Evolutionary conservation across 495 filamentous ascomycete species (phyloP).

Genomic region (Tricharina praecox): DNA sequence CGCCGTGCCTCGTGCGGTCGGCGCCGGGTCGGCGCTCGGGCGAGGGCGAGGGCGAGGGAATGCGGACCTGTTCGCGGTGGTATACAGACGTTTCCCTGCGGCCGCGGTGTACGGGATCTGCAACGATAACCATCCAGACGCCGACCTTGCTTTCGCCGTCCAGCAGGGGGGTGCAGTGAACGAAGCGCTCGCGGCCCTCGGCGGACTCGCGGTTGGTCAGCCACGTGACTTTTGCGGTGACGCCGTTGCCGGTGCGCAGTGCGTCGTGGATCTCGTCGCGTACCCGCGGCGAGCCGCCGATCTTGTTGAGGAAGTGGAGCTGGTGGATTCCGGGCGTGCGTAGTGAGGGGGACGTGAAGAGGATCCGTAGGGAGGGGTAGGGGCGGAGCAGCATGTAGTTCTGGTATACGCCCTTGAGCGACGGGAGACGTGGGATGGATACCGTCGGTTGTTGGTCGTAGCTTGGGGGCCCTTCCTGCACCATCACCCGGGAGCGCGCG

Average conservation of each 20-base stretch:
- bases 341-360: slow-evolving; percentile 49
- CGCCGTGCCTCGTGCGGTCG: neutral
- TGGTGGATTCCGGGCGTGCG: slow-evolving; percentile 49
- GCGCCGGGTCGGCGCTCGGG: neutral
- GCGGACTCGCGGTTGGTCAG: slow-evolving; percentile 28
- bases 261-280: slow-evolving; percentile 38
- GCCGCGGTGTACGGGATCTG: slow-evolving; percentile 27
- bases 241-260: slow-evolving; percentile 37
- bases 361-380: slow-evolving; percentile 41
- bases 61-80: neutral
- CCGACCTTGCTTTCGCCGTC: slow-evolving; percentile 41
- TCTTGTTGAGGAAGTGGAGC: slow-evolving; percentile 42
- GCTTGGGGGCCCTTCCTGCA: neutral
- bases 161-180: slow-evolving; percentile 45
- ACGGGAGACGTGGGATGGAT: slow-evolving; percentile 8
- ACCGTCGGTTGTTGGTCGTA: neutral
- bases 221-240: slow-evolving; percentile 48
- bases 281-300: slow-evolving; percentile 38
- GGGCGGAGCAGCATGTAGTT: slow-evolving; percentile 49
- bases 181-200: slow-evolving; percentile 39
- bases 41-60: neutral
- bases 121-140: slow-evolving; percentile 50
- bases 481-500: neutral
- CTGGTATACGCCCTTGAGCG: slow-evolving; percentile 33
- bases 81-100: neutral